Evolutionary conservation across 352 stramenopile genomes (phyloP), one percentile per base, ranked within the genome.

Genomic region (Pythium periplocum): DNA sequence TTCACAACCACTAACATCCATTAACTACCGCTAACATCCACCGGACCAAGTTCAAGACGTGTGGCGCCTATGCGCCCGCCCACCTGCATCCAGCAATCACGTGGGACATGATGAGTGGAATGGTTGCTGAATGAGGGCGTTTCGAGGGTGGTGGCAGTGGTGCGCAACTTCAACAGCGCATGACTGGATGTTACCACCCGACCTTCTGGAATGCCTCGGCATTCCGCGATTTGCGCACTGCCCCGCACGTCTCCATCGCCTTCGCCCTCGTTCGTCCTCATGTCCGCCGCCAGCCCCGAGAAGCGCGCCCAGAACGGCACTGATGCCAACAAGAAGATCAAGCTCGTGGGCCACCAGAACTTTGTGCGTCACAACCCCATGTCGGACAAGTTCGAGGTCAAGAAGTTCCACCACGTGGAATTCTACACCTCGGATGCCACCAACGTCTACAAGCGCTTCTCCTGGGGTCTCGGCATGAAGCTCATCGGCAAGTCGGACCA

Each of bases 331-430:
- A 85, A 85, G 65, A 75, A 77, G 58, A 57, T 78, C 42, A 62
- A 78, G 59, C 77, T 92, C 62, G 77, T 90, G 55, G 82, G 82
- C 54, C 72, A 72, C 75, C 66, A 78, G 55, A 83, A 89, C 68
- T 93, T 90, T 58, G 68, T 78, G 61, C 79, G 79, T 48, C 66
- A 85, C 63, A 93, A 90, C 74, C 77, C 78, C 32, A 79, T 71
- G 65, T 75, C 68, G 53, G 82, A 93, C 69, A 73, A 69, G 56
- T 93, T 93, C 56, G 71, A 85, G 42, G 67, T 90, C 56, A 72
- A 79, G 44, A 75, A 78, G 56, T 95, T 95, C 65, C 76, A 95
- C 64, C 83, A 93, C 73, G 61, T 95, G 48, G 84, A 93, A 59
- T 93, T 95, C 61, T 95, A 82, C 73, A 84, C 76, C 55, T 61